Base-by-base conservation (phyloP, 345 rosid genomes). In the Conringia planisiliqua region DNA sequence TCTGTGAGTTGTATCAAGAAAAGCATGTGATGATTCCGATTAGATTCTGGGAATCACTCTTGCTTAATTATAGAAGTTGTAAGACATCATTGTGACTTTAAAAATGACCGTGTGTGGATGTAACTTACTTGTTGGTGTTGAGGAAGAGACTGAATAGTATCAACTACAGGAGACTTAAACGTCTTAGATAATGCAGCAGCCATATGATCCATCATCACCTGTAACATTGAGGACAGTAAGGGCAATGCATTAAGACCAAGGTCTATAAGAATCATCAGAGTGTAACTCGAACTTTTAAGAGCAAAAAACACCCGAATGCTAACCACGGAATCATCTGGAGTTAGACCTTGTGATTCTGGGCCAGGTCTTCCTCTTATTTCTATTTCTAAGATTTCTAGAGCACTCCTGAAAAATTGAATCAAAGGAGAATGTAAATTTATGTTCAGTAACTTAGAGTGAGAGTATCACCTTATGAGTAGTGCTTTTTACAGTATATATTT, bases 121-220 rank as follows among this genome's bases (percentile, higher is more conserved):
- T 10, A 36, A 68, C 79, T 80, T 78, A 93, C 98, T 82, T 91
- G 97, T 72, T 93, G 98, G 77, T 93, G 97, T 68, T 88, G 97
- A 59, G 98, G 98, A 82, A 93, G 96, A 62, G 89, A 87, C 70
- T 85, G 92, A 36, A 93, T 93, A 56, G 90, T 93, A 70, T 91
- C 90, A 30, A 91, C 89, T 67, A 81, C 59, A 1, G 92, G 96
- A 30, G 91, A 89, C 71, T 77, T 84, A 72, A 82, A 93, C 55
- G 97, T 87, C 80, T 86, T 91, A 52, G 98, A 89, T 75, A 93
- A 77, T 56, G 93, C 91, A 81, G 71, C 66, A 64, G 85, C 91
- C 96, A 93, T 89, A 62, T 93, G 97, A 79, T 89, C 87, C 47
- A 93, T 83, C 75, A 81, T 85, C 48, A 91, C 96, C 96, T 90